Base-by-base conservation (phyloP, 2,329 filamentous ascomycete species). In the Exophiala calicioides region DNA sequence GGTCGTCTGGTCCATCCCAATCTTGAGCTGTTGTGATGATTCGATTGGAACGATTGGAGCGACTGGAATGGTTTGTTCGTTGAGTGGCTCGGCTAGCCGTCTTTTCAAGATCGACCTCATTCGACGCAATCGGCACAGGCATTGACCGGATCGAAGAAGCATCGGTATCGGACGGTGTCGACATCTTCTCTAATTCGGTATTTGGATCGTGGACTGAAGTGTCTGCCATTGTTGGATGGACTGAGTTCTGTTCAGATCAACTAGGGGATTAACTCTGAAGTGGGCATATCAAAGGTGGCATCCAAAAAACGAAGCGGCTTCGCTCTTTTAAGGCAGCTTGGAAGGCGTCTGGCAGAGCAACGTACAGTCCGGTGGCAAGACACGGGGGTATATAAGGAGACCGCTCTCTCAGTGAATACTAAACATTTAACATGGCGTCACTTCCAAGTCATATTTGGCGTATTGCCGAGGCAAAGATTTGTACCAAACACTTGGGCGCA, bases 1-100 rank as follows among this genome's bases (percentile, higher is more conserved):
- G 75, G 44, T 83, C 80, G 44, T 79, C 65, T 0, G 75, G 72
- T 0, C 77, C 75, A 55, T 84, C 77, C 78, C 80, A 86, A 46
- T 74, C 75, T 24, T 55, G 50, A 7, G 49, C 55, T n/a, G 52
- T 53, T 12, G 49, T 48, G 19, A 36, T 37, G 8, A 30, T 21
- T 27, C 27, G 35, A 12, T 40, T 31, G 3, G 50, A 41, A 20
- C 43, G 27, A 8, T n/a, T n/a, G n/a, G n/a, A n/a, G n/a, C 21
- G 18, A 38, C 40, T 51, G 21, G n/a, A n/a, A n/a, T 23, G 47
- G n/a, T 27, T 30, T 13, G 53, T 46, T 19, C 40, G 12, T 7
- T 51, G 36, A 3, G 44, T 46, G 5, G 21, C 21, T 31, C 29
- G 45, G 43, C 36, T 56, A 5, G 35, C 19, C 3, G 40, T 43